Conservation (phyloP, 2,329 filamentous ascomycete genomes). For the Anthostomella pinea region DNA sequence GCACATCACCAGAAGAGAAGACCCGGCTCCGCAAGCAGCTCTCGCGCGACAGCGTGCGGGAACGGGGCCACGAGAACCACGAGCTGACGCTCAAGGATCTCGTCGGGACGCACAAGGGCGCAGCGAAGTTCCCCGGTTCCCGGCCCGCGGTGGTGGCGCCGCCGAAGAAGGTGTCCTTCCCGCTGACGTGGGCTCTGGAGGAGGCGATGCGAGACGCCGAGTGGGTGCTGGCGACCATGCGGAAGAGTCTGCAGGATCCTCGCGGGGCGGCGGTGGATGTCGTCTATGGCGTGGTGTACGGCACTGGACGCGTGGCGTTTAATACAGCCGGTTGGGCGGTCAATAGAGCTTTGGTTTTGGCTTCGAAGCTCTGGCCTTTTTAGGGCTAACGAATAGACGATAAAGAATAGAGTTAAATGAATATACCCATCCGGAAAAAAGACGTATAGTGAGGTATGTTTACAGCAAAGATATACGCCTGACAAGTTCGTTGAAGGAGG, state of each 20-base stretch:
- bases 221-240: slow-evolving; percentile 10
- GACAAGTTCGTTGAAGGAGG: too few relatives aligned
- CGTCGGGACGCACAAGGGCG: slow-evolving; percentile 21
- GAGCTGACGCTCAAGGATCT: slow-evolving; percentile 26
- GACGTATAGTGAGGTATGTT: too few relatives aligned
- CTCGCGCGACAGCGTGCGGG: slow-evolving; percentile 26
- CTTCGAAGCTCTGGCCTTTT: slow-evolving; percentile 3
- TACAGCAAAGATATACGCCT: too few relatives aligned
- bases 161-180: slow-evolving; percentile 25
- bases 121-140: slow-evolving; percentile 28
- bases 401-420: too few relatives aligned
- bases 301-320: slow-evolving; percentile 10
- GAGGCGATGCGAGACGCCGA: slow-evolving; percentile 16
- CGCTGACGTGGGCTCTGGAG: slow-evolving; percentile 21
- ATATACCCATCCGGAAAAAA: too few relatives aligned
- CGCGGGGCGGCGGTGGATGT: slow-evolving; percentile 11
- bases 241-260: slow-evolving; percentile 16
- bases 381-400: not conserved
- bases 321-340: slow-evolving; percentile 12
- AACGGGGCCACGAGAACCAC: slow-evolving; percentile 29
- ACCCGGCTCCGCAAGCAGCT: slow-evolving; percentile 23
- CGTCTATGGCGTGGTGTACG: slow-evolving; percentile 9
- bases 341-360: slow-evolving; percentile 4
- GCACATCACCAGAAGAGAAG: slow-evolving; percentile 17
- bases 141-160: slow-evolving; percentile 24